Percentiles rank a stretch among this genome's conserved stretches.
Conservation (phyloP, 2,329 filamentous ascomycete species). For the Ophiocordyceps polyrhachis-furcata region DNA sequence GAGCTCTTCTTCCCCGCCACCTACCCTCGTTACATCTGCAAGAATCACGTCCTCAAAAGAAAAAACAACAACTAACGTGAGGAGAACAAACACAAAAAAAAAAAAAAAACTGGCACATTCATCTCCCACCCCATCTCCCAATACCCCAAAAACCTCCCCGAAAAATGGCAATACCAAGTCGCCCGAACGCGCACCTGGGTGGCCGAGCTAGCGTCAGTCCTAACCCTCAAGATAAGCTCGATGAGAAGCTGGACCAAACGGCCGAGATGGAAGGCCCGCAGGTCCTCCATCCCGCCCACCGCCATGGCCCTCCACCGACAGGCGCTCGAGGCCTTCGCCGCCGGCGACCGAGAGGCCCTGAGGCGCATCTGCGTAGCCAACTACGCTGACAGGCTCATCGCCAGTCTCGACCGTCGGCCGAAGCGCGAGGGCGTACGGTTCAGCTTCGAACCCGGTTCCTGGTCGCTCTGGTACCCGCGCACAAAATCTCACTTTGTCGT, state of each 20-base stretch:
- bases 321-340: constrained; percentile 43
- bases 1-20: neutral
- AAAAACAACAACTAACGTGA: neutral
- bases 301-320: constrained; percentile 40
- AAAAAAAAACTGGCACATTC: no score
- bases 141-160: constrained; percentile 11
- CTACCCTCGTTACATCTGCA: neutral
- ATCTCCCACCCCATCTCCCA: constrained; percentile 21
- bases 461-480: constrained; percentile 21
- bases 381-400: constrained; percentile 30
- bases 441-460: constrained; percentile 34
- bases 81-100: no score
- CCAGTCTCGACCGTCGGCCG: constrained; percentile 33
- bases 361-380: constrained; percentile 32
- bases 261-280: constrained; percentile 24
- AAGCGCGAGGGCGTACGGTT: constrained; percentile 27
- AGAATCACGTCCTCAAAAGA: no score
- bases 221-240: constrained; percentile 24
- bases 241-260: constrained; percentile 23
- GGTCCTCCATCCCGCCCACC: constrained; percentile 24
- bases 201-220: constrained; percentile 14
- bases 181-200: constrained; percentile 16
- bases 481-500: constrained; percentile 33
- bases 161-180: constrained; percentile 18
- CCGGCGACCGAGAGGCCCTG: constrained; percentile 32